Percentiles rank a stretch among this genome's conserved stretches.
phyloP scores from a whole-genome alignment of 2,329 filamentous ascomycete genomes.

The Aspergillus sp. region DNA sequence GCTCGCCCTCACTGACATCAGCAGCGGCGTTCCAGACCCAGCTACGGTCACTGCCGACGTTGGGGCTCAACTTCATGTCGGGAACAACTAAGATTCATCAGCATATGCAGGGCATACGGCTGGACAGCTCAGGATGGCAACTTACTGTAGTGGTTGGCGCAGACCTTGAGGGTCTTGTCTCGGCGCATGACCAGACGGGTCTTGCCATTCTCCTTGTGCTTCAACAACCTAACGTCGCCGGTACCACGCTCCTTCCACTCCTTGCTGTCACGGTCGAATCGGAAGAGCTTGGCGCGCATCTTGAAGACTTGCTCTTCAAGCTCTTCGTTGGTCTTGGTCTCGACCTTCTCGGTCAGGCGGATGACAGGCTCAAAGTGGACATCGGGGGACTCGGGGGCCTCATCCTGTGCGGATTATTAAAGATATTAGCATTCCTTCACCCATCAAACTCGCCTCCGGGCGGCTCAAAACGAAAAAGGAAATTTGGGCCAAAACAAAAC shows the following conservation, averaged over 20 bases:
- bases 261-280: conserved; percentile 86
- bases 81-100: conserved; percentile 72
- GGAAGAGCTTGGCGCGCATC: conserved; percentile 99
- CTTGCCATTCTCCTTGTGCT: conserved; percentile 99
- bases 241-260: conserved; percentile 99
- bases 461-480: background rate
- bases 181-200: conserved; percentile 96
- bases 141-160: conserved; percentile 99
- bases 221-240: conserved; percentile 91
- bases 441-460: background rate
- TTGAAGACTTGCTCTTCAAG: conserved; percentile 97
- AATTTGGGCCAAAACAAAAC: background rate
- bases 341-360: conserved; percentile 93
- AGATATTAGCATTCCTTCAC: conserved; percentile 4
- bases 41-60: conserved; percentile 95
- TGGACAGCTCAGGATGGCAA: conserved; percentile 21
- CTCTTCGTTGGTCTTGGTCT: conserved; percentile 98
- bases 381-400: conserved; percentile 83
- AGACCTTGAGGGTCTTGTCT: conserved; percentile 99
- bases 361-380: conserved; percentile 98
- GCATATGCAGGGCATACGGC: conserved; percentile 2
- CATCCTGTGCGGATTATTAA: conserved; percentile 55
- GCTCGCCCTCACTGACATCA: conserved; percentile 97
- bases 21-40: conserved; percentile 99
- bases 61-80: conserved; percentile 98